phyloP scores from a whole-genome alignment of 2,329 filamentous ascomycete genomes.

The Neocucurbitaria cava region DNA sequence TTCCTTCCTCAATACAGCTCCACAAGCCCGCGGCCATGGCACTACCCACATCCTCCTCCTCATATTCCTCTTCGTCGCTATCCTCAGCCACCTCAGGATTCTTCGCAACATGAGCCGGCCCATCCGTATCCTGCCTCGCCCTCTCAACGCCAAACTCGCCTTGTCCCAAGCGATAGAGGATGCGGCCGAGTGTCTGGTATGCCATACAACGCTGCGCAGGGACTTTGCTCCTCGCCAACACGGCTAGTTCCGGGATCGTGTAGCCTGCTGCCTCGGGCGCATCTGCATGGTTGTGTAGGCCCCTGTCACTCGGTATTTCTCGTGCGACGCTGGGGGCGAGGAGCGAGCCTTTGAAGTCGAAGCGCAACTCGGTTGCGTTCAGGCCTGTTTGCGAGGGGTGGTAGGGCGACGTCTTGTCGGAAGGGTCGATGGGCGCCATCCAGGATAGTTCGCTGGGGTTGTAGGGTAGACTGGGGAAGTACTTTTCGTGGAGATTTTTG shows the following conservation, averaged over 20 bases:
- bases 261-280: slow-evolving; percentile 95
- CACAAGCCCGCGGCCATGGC: slow-evolving; percentile 78
- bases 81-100: slow-evolving; percentile 45
- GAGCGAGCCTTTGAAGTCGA: slow-evolving; percentile 83
- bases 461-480: slow-evolving; percentile 86
- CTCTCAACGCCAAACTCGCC: slow-evolving; percentile 70
- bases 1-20: slow-evolving; percentile 77
- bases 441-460: slow-evolving; percentile 87
- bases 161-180: slow-evolving; percentile 81
- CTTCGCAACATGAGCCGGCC: slow-evolving; percentile 54
- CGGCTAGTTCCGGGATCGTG: slow-evolving; percentile 84
- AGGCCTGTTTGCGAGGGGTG: slow-evolving; percentile 77
- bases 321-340: slow-evolving; percentile 79
- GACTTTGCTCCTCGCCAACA: slow-evolving; percentile 80
- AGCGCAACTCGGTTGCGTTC: slow-evolving; percentile 80
- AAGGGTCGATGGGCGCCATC: slow-evolving; percentile 75
- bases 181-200: slow-evolving; percentile 86
- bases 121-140: slow-evolving; percentile 47
- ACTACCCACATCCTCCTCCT: slow-evolving; percentile 49
- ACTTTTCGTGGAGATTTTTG: slow-evolving; percentile 83
- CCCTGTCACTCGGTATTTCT: slow-evolving; percentile 75
- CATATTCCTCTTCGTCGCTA: slow-evolving; percentile 37
- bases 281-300: slow-evolving; percentile 91
- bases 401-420: slow-evolving; percentile 75
- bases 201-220: slow-evolving; percentile 89